A percentile compares a stretch with the other conserved stretches of the same genome.
phyloP scores from a whole-genome alignment of 2,329 filamentous ascomycete species.

The Botryotinia globosa region DNA sequence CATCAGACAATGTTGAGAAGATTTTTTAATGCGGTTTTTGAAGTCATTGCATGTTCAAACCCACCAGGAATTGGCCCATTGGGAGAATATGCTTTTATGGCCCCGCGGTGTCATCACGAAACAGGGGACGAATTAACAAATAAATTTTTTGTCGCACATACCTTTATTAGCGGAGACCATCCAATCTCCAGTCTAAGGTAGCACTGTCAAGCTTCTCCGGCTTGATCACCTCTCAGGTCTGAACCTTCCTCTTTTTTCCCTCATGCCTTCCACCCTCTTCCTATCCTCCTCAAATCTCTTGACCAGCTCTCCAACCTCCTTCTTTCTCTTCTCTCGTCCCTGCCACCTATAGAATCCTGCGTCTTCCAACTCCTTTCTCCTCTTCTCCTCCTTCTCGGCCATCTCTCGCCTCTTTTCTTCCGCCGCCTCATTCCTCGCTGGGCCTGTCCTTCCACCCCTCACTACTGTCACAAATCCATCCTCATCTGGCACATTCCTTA shows the following conservation, averaged over 20 bases:
- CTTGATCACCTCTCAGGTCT: constrained; percentile 45
- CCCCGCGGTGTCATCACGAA: constrained; percentile 51
- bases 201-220: constrained; percentile 35
- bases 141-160: constrained; percentile 23
- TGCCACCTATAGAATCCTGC: constrained; percentile 76
- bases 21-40: constrained; percentile 61
- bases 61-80: constrained; percentile 35
- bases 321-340: constrained; percentile 74
- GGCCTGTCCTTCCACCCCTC: constrained; percentile 70
- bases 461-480: constrained; percentile 95
- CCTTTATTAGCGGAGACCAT: constrained; percentile 15
- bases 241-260: constrained; percentile 61
- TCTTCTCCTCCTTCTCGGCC: constrained; percentile 62
- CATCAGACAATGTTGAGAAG: constrained; percentile 64
- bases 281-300: constrained; percentile 75
- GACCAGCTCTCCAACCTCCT: constrained; percentile 65
- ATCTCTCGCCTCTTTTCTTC: constrained; percentile 58
- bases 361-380: constrained; percentile 61
- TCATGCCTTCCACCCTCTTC: constrained; percentile 68
- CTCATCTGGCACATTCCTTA: constrained; percentile 80
- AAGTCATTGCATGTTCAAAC: constrained; percentile 48
- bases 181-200: not conserved
- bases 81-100: constrained; percentile 47
- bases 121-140: not conserved
- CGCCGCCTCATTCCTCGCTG: constrained; percentile 70